These are phyloP conservation scores for Tuber magnatum DNA, from an alignment of 495 filamentous ascomycete genomes.

Conservation along the genomic window DNA sequence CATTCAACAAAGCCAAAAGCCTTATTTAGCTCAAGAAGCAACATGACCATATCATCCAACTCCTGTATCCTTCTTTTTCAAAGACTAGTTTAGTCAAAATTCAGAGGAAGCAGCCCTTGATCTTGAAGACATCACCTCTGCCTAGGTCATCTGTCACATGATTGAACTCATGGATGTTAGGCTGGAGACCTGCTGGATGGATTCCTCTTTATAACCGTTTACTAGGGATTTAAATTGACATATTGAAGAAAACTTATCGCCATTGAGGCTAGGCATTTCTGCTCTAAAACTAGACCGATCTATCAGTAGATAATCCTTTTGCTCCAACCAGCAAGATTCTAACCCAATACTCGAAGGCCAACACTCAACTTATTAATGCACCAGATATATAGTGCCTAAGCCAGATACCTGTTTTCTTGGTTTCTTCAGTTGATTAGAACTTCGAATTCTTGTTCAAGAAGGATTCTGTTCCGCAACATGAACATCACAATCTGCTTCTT, in stretches of 20 bases:
- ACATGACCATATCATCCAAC: conserved; percentile 99
- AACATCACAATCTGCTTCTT: conserved; percentile 89
- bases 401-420: conserved; percentile 96
- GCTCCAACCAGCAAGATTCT: conserved; percentile 69
- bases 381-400: conserved; percentile 95
- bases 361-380: conserved; percentile 87
- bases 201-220: conserved; percentile 67
- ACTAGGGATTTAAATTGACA: conserved; percentile 94
- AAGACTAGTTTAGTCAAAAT: conserved; percentile 92
- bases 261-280: conserved; percentile 69
- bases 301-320: conserved; percentile 74
- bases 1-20: no score
- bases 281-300: conserved; percentile 75
- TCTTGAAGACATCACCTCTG: conserved; percentile 96
- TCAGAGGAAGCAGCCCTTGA: conserved; percentile 74
- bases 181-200: conserved; percentile 90
- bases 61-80: conserved; percentile 96
- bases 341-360: conserved; percentile 69
- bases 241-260: no score
- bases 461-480: conserved; percentile 96
- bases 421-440: conserved; percentile 83
- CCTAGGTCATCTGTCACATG: conserved; percentile 85
- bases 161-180: conserved; percentile 93
- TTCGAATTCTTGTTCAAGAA: conserved; percentile 99
- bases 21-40: no score